These are phyloP conservation scores for Blastobotrys capitulatus DNA, from an alignment of 1,139 yeast species.

Conservation along the genomic window DNA sequence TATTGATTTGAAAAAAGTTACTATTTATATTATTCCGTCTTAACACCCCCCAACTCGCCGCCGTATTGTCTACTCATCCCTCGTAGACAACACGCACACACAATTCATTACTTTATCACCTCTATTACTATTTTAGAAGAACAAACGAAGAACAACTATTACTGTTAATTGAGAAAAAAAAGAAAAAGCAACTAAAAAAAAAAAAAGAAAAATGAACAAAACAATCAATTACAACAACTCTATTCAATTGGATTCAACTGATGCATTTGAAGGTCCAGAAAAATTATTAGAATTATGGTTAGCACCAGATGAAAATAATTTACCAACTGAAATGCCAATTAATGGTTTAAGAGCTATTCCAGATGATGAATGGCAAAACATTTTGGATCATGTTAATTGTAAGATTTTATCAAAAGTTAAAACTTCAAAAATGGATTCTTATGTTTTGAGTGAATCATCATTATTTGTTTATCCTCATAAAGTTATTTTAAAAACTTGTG, in stretches of 20 bases:
- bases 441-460: slow-evolving; percentile 82
- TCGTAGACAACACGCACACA: slow-evolving; percentile 4
- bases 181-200: slow-evolving; percentile 7
- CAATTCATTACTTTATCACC: too few relatives aligned
- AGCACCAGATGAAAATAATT: slow-evolving; percentile 42
- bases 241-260: slow-evolving; percentile 76
- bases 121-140: too few relatives aligned
- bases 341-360: slow-evolving; percentile 57
- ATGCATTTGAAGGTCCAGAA: slow-evolving; percentile 97
- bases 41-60: slow-evolving; percentile 5
- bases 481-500: slow-evolving; percentile 87
- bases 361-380: slow-evolving; percentile 59
- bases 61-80: slow-evolving; percentile 10
- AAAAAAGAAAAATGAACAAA: slow-evolving; percentile 13
- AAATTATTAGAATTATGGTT: slow-evolving; percentile 90
- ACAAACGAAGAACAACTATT: neutral
- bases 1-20: neutral
- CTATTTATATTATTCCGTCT: neutral
- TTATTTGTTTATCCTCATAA: slow-evolving; percentile 86
- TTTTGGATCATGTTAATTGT: slow-evolving; percentile 81
- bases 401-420: slow-evolving; percentile 79
- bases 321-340: slow-evolving; percentile 30
- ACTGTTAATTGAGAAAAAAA: neutral
- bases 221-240: slow-evolving; percentile 74
- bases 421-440: slow-evolving; percentile 67